Base-by-base conservation (phyloP, 306 rosid species). In the Casuarina glauca region DNA sequence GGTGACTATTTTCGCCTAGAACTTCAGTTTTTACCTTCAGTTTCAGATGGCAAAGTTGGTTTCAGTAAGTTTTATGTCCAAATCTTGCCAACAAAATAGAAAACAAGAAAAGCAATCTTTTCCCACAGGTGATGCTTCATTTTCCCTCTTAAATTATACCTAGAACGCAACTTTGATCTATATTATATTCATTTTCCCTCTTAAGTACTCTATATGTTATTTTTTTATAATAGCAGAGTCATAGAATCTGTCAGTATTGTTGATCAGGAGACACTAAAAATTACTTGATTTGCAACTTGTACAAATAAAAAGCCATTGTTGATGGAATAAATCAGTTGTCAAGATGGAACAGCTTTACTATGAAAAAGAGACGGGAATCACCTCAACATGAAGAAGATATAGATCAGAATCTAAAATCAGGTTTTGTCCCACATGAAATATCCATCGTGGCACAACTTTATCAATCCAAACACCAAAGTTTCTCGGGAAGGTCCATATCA, bases 351-450 rank as follows among this genome's bases (percentile, higher is more conserved):
- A 51, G 43, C 62, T 76, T 32, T 61, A 55, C 49, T 52, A 74
- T 39, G 73, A 7, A 63, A 9, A 50, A 69, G 63, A 79, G 46
- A 58, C 42, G 60, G 61, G 75, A 85, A 17, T 83, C 81, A 95
- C 99, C 99, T 95, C 96, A 78, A 92, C 55, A 76, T 95, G 99
- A 77, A 95, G 97, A 81, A 95, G 95, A 82, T 88, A 88, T 61
- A 93, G 86, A 85, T 93, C 99, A n/a, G 99, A 95, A 87, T 95
- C 99, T 64, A 95, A 80, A 78, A 95, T 60, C 73, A 89, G 86
- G 88, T 91, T 95, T 77, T 89, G 97, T 77, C 91, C 84, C n/a
- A 93, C 16, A 82, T 95, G 99, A 82, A 89, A 91, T 3, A 95
- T 81, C 99, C 99, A 95, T 73, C 97, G 79, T 3, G 97, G 99